Conservation (phyloP, 305 asterid species). For the Fraxinus platypoda region DNA sequence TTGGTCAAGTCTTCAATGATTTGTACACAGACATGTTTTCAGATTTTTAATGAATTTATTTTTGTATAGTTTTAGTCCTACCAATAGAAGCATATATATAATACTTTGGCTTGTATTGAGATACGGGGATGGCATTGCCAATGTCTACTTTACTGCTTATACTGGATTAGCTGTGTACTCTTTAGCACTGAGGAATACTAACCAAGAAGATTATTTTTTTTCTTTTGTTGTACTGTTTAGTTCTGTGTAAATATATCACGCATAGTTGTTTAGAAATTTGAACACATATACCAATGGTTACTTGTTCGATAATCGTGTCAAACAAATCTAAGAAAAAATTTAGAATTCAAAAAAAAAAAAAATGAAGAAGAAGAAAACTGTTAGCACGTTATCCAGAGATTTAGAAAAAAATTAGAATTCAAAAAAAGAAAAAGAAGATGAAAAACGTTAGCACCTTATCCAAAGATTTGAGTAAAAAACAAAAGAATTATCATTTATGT, state of each 20-base stretch:
- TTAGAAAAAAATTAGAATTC: too few relatives aligned
- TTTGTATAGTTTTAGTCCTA: neutral
- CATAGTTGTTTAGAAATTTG: neutral
- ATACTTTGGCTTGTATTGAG: neutral
- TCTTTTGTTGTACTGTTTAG: neutral
- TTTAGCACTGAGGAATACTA: neutral
- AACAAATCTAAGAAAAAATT: neutral
- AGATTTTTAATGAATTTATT: neutral
- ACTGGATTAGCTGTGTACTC: neutral
- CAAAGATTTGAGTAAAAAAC: neutral
- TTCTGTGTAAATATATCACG: neutral
- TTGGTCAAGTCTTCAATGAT: neutral
- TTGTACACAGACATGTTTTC: neutral
- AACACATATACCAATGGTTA: too few relatives aligned
- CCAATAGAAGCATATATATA: neutral
- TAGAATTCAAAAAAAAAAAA: too few relatives aligned
- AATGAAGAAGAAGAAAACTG: neutral
- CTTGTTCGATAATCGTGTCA: neutral
- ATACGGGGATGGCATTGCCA: neutral
- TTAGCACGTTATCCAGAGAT: neutral
- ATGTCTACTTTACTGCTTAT: neutral
- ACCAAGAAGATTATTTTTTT: neutral
- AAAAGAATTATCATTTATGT: neutral
- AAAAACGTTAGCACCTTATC: neutral
- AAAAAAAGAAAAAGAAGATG: too few relatives aligned